Evolutionary conservation across 2,329 filamentous ascomycete genomes (phyloP).

Genomic region (Penicillium sp.): DNA sequence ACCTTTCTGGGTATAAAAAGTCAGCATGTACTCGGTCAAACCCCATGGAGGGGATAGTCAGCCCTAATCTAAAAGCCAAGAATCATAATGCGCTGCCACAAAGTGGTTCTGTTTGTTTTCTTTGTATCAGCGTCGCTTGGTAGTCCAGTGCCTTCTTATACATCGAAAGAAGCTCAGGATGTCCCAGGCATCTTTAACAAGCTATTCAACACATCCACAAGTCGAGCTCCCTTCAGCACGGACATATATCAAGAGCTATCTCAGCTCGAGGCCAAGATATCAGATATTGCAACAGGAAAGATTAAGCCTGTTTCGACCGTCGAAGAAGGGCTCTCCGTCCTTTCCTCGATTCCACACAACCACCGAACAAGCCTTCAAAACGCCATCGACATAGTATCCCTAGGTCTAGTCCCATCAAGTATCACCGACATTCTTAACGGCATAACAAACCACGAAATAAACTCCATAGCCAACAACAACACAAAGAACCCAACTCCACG

Average conservation of each 20-base stretch:
- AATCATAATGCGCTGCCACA: not conserved
- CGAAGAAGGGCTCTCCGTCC: not conserved
- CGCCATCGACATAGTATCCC: not conserved
- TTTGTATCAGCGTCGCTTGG: not conserved
- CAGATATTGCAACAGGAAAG: not conserved
- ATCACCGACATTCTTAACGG: not conserved
- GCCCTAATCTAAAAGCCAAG: not conserved
- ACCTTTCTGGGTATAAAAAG: not conserved
- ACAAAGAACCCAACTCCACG: not conserved
- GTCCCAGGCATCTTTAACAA: not conserved
- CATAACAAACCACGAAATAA: slow-evolving; percentile 2
- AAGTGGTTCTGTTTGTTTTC: not conserved
- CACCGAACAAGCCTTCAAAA: not conserved
- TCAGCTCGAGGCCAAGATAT: not conserved
- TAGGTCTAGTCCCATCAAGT: not conserved
- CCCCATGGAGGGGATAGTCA: not conserved
- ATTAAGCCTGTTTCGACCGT: not conserved
- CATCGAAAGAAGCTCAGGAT: not conserved
- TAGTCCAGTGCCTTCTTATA: not conserved
- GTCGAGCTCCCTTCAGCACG: not conserved
- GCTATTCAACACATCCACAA: not conserved
- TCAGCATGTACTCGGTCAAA: not conserved
- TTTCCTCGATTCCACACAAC: not conserved
- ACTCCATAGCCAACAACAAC: slow-evolving; percentile 9
- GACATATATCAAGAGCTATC: not conserved